Conservation (phyloP, 73 alveolate species). For the Durusdinium trenchii region DNA sequence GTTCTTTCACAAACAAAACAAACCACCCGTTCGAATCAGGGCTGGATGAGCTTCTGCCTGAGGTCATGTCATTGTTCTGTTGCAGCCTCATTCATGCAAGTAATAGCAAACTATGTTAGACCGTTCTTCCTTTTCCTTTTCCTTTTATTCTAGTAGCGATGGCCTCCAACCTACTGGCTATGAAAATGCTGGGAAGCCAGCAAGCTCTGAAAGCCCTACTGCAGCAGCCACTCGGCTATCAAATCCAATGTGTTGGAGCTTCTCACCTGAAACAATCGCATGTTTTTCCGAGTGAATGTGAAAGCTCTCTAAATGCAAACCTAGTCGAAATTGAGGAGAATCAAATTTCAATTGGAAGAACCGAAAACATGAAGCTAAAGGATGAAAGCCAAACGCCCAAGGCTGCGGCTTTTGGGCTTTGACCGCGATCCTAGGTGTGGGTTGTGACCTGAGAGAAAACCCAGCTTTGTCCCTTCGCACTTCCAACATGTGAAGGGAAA, state of each 20-base stretch:
- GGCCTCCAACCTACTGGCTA: background rate
- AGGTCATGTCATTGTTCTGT: conserved; percentile 47
- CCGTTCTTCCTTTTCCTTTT: background rate
- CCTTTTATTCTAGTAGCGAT: background rate
- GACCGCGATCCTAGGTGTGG: too few relatives aligned
- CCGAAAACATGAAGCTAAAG: too few relatives aligned
- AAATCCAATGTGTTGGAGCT: background rate
- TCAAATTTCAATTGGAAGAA: too few relatives aligned
- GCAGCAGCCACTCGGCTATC: conserved; percentile 54
- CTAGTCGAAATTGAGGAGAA: background rate
- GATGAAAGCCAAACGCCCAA: too few relatives aligned
- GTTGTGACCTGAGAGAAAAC: too few relatives aligned
- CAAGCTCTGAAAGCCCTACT: conserved; percentile 47
- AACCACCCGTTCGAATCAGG: background rate
- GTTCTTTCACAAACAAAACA: background rate
- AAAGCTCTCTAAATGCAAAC: background rate
- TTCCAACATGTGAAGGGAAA: too few relatives aligned
- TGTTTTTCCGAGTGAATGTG: background rate
- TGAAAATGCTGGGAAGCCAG: too few relatives aligned
- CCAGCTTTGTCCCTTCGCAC: too few relatives aligned
- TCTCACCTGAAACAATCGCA: background rate
- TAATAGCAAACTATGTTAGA: background rate
- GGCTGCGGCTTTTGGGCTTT: too few relatives aligned
- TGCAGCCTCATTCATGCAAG: conserved; percentile 1
- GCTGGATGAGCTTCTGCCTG: background rate